Evolutionary conservation across 2,329 filamentous ascomycete genomes (phyloP).

Genomic region (Ceratocystis cubensis): DNA sequence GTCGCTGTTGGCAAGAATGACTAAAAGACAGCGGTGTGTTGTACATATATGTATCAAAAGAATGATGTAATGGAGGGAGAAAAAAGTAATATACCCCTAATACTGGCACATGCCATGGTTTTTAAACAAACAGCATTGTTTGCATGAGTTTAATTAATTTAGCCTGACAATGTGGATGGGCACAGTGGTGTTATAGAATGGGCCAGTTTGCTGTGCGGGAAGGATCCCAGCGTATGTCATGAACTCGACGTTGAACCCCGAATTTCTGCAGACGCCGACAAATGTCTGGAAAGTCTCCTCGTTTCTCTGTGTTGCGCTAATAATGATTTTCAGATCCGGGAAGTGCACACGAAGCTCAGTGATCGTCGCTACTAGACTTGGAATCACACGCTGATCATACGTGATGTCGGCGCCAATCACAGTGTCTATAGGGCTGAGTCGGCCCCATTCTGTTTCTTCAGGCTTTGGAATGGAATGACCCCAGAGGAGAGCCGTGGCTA

Average conservation of each 20-base stretch:
- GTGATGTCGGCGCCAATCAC: slow-evolving; percentile 68
- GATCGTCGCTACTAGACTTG: slow-evolving; percentile 52
- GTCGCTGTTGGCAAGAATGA: slow-evolving; percentile 40
- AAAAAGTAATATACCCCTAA: background rate
- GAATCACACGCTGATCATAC: slow-evolving; percentile 54
- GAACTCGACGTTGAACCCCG: slow-evolving; percentile 33
- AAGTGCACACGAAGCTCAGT: slow-evolving; percentile 47
- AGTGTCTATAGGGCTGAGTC: slow-evolving; percentile 38
- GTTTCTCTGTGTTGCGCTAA: slow-evolving; percentile 61
- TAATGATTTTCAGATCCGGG: slow-evolving; percentile 45
- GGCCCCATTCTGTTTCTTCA: slow-evolving; percentile 26
- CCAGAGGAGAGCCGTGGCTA: slow-evolving; percentile 40
- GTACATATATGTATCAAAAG: background rate
- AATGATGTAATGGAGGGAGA: background rate
- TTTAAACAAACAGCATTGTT: background rate
- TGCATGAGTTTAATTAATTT: background rate
- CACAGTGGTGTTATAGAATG: slow-evolving; percentile 50
- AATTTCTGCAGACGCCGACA: slow-evolving; percentile 42
- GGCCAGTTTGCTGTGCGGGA: slow-evolving; percentile 40
- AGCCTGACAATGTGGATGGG: slow-evolving; percentile 40
- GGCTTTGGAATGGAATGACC: slow-evolving; percentile 46
- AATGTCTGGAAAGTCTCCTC: slow-evolving; percentile 55
- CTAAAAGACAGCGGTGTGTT: slow-evolving; percentile 8
- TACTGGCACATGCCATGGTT: background rate
- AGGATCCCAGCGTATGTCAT: slow-evolving; percentile 33